Base-by-base conservation (phyloP, 2,329 filamentous ascomycete genomes). In the Coleophoma eucalyptorum region DNA sequence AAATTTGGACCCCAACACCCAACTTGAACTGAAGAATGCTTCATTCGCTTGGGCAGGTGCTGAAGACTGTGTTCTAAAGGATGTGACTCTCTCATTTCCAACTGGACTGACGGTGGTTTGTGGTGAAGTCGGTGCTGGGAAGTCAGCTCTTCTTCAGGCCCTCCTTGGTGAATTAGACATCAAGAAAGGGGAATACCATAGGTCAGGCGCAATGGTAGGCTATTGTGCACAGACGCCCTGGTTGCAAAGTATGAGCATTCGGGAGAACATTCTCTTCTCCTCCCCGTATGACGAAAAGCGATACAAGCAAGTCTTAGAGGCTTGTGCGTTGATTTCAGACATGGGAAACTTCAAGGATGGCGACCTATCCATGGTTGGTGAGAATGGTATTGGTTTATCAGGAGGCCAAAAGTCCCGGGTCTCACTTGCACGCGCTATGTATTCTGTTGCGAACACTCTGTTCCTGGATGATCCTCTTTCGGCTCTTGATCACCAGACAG, bases 1-100 rank as follows among this genome's bases (percentile, higher is more conserved):
- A 2, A 54, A 51, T 15, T 52, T 53, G 26, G 43, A 35, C 11
- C 50, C 50, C 7, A 57, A 44, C 20, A 50, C 44, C 3, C 49
- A 57, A 20, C 53, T 86, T 18, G 67, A 77, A 38, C 73, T 95
- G 43, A 71, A 76, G 2, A 69, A 81, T 26, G 89, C 88, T 4
- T 84, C 83, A 0, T 95, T 95, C 63, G 80, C 86, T 0, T 96
- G 91, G 86, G 90, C 91, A 0, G 88, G 88, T 0, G 80, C 80
- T 1, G 65, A 75, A 2, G 73, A 76, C 7, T 72, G 78, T 4
- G 78, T 86, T 0, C 71, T 87, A 0, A 67, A 69, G 18, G 66
- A 82, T 44, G 66, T 86, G 15, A 76, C 70, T 34, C 51, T 86
- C 2, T 72, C 71, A 0, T 83, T 86, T 31, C 72, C 78, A 0